Percentiles rank a stretch among this genome's conserved stretches.
Evolutionary conservation across 768 basidiomycete genomes (phyloP).

Genomic region (Tricholoma terreum): DNA sequence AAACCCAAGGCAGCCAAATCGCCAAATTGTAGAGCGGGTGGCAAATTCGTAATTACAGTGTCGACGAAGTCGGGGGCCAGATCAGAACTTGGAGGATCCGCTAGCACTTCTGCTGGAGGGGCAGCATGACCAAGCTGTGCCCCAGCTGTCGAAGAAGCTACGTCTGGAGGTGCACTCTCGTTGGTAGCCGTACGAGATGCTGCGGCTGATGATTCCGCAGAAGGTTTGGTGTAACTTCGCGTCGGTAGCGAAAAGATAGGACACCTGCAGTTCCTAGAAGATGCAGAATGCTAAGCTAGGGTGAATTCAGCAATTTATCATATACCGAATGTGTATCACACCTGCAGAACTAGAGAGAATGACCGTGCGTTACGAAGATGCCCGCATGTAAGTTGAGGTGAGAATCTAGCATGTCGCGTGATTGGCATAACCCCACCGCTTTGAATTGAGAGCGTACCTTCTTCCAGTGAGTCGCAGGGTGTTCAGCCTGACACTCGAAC

Average conservation of each 20-base stretch:
- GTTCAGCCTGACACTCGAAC: slow-evolving; percentile 11
- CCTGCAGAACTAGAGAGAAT: slow-evolving; percentile 21
- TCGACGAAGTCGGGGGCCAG: slow-evolving; percentile 18
- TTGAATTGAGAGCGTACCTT: slow-evolving; percentile 6
- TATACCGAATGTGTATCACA: slow-evolving; percentile 2
- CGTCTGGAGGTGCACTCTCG: background rate
- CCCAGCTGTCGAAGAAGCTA: background rate
- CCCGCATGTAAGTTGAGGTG: slow-evolving; percentile 9
- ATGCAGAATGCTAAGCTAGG: slow-evolving; percentile 10
- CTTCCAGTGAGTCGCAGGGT: slow-evolving; percentile 10
- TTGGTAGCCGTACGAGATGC: slow-evolving; percentile 5
- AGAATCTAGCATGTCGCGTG: slow-evolving; percentile 5
- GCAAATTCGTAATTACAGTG: slow-evolving; percentile 23
- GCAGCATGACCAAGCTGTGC: background rate
- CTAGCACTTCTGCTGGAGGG: background rate
- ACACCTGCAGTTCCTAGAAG: slow-evolving; percentile 7
- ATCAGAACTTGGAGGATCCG: slow-evolving; percentile 1
- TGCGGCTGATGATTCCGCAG: slow-evolving; percentile 9
- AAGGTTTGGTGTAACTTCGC: slow-evolving; percentile 17
- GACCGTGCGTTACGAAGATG: slow-evolving; percentile 10
- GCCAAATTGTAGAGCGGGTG: slow-evolving; percentile 61
- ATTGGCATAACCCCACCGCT: background rate
- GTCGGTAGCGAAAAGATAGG: slow-evolving; percentile 7
- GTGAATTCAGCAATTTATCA: slow-evolving; percentile 8
- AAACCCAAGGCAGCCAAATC: slow-evolving; percentile 71